Conservation (phyloP, 495 filamentous ascomycete genomes). For the Xylaria flabelliformis region DNA sequence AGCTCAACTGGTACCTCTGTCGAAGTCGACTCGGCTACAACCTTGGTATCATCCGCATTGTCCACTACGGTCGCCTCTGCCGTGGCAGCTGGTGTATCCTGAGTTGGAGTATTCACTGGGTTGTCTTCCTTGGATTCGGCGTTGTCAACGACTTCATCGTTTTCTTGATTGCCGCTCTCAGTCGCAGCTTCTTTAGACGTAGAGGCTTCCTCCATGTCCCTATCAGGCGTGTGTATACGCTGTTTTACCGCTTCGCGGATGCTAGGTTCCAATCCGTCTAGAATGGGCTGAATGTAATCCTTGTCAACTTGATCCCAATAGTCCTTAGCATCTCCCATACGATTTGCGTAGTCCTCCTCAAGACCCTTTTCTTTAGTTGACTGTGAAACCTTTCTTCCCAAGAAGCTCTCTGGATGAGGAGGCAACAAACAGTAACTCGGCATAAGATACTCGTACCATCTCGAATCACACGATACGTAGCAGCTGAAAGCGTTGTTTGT, state of each 20-base stretch:
- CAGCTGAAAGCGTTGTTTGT: conserved; percentile 87
- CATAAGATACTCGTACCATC: conserved; percentile 96
- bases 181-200: conserved; percentile 25
- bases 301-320: conserved; percentile 86
- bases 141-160: conserved; percentile 23
- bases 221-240: conserved; percentile 46
- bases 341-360: conserved; percentile 65
- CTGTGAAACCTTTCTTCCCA: conserved; percentile 79
- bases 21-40: conserved; percentile 28
- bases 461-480: conserved; percentile 90
- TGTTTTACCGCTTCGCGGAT: conserved; percentile 51
- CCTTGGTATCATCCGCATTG: conserved; percentile 18
- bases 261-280: conserved; percentile 56
- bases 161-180: conserved; percentile 18
- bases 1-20: conserved; percentile 9
- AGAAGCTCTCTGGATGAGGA: conserved; percentile 83
- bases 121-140: conserved; percentile 13
- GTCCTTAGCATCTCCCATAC: conserved; percentile 76
- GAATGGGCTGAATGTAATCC: conserved; percentile 74
- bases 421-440: conserved; percentile 90
- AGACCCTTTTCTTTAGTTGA: conserved; percentile 73
- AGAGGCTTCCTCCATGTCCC: conserved; percentile 26
- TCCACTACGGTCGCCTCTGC: conserved; percentile 9
- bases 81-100: conserved; percentile 21
- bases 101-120: conserved; percentile 12